phyloP scores from a whole-genome alignment of 2,329 filamentous ascomycete species.

The Volutella citrinella region DNA sequence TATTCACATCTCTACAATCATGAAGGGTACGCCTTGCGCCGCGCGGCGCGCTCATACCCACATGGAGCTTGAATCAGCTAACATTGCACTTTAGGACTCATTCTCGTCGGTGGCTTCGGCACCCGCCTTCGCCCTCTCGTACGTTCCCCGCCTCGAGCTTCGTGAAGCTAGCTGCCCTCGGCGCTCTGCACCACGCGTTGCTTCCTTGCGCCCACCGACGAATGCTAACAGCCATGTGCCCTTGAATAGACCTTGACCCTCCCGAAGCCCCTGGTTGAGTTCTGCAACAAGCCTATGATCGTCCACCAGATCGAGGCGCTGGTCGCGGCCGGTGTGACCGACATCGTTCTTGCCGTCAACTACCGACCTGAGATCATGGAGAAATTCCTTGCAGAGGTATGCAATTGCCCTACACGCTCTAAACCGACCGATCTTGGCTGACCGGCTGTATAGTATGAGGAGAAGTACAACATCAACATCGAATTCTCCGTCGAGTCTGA shows the following conservation, averaged over 20 bases:
- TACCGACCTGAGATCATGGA: constrained; percentile 99
- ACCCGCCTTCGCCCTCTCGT: constrained; percentile 95
- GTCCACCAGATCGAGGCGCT: constrained; percentile 95
- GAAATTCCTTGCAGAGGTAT: constrained; percentile 81
- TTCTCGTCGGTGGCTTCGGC: constrained; percentile 98
- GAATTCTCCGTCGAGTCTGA: constrained; percentile 96
- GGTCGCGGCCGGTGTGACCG: constrained; percentile 88
- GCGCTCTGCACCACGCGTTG: constrained; percentile 10
- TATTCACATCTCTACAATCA: constrained; percentile 25
- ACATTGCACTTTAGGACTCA: constrained; percentile 71
- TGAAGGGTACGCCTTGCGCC: constrained; percentile 32
- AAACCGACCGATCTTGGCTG: constrained; percentile 2
- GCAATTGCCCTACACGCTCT: constrained; percentile 5
- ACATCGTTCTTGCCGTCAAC: constrained; percentile 98
- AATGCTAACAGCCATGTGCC: constrained; percentile 19
- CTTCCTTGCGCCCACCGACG: constrained; percentile 1
- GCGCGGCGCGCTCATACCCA: background rate
- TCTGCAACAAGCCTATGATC: constrained; percentile 99
- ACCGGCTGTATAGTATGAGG: constrained; percentile 65
- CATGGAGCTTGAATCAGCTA: constrained; percentile 21
- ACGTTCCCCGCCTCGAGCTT: constrained; percentile 37
- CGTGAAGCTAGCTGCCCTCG: constrained; percentile 8
- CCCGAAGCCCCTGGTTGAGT: constrained; percentile 96
- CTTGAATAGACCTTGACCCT: constrained; percentile 80
- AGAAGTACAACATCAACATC: constrained; percentile 90